Conservation (phyloP, 2,329 filamentous ascomycete species). For the Neonectria coccinea region DNA sequence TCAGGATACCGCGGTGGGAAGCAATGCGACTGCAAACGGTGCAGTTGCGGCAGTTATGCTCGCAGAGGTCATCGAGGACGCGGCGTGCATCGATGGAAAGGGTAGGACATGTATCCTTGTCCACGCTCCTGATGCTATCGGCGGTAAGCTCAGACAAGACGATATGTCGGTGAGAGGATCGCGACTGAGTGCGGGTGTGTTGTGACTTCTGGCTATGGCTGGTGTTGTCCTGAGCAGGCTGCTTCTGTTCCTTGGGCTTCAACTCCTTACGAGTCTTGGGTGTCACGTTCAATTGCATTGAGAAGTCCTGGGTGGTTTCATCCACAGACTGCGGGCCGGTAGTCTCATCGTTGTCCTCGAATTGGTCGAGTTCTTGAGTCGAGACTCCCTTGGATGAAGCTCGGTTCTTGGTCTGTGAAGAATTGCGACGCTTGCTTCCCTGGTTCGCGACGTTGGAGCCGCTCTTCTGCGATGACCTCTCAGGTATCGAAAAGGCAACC, state of each 20-base stretch:
- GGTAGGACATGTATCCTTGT: constrained; percentile 54
- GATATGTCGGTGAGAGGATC: constrained; percentile 42
- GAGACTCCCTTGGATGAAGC: constrained; percentile 39
- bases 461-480: constrained; percentile 47
- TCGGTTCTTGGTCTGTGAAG: constrained; percentile 39
- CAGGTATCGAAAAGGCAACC: constrained; percentile 57
- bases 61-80: constrained; percentile 65
- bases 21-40: constrained; percentile 68
- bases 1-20: constrained; percentile 55
- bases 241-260: constrained; percentile 35
- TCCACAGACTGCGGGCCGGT: constrained; percentile 51
- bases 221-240: constrained; percentile 37
- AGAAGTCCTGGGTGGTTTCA: constrained; percentile 49
- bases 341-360: constrained; percentile 51
- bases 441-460: constrained; percentile 54
- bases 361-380: constrained; percentile 41
- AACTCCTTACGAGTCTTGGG: constrained; percentile 40
- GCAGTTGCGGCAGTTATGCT: constrained; percentile 68
- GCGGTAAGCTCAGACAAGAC: constrained; percentile 40
- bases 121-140: constrained; percentile 41
- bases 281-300: constrained; percentile 48
- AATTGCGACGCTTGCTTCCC: constrained; percentile 56
- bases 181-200: constrained; percentile 43
- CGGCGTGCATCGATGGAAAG: constrained; percentile 65
- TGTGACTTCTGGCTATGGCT: constrained; percentile 44